Evolutionary conservation across 2,329 filamentous ascomycete genomes (phyloP).

Genomic region (Fusarium coicis): DNA sequence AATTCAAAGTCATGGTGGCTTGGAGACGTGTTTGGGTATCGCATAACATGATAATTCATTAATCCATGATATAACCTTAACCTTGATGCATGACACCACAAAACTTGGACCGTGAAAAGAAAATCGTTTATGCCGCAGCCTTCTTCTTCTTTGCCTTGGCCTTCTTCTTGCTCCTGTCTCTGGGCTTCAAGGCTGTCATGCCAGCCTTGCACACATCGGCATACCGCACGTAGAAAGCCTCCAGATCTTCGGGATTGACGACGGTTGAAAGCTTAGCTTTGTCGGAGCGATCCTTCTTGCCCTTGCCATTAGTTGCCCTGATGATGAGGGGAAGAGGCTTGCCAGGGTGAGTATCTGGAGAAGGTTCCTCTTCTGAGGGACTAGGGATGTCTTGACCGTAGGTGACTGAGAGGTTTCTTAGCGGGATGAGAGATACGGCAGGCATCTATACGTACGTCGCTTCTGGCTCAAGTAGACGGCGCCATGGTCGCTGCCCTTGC

Average conservation of each 20-base stretch:
- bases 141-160: slow-evolving; percentile 81
- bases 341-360: slow-evolving; percentile 69
- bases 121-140: slow-evolving; percentile 36
- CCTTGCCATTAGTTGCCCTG: slow-evolving; percentile 84
- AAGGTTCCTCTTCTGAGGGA: slow-evolving; percentile 59
- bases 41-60: slow-evolving; percentile 30
- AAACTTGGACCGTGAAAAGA: background rate
- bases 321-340: slow-evolving; percentile 79
- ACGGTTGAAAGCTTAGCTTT: slow-evolving; percentile 85
- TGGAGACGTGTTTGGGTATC: slow-evolving; percentile 8
- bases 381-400: slow-evolving; percentile 56
- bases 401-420: slow-evolving; percentile 51
- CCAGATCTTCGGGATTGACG: slow-evolving; percentile 79
- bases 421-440: background rate
- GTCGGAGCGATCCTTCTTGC: slow-evolving; percentile 63
- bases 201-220: slow-evolving; percentile 90
- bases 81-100: background rate
- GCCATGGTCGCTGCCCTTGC: slow-evolving; percentile 76
- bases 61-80: slow-evolving; percentile 24
- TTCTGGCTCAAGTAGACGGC: slow-evolving; percentile 82
- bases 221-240: slow-evolving; percentile 84
- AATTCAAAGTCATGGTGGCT: slow-evolving; percentile 8
- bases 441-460: slow-evolving; percentile 64
- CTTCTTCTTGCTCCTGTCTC: slow-evolving; percentile 89
- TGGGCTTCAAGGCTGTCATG: slow-evolving; percentile 90